Evolutionary conservation across 2,329 filamentous ascomycete species (phyloP).

Genomic region (Ophidiomyces ophidiicola): DNA sequence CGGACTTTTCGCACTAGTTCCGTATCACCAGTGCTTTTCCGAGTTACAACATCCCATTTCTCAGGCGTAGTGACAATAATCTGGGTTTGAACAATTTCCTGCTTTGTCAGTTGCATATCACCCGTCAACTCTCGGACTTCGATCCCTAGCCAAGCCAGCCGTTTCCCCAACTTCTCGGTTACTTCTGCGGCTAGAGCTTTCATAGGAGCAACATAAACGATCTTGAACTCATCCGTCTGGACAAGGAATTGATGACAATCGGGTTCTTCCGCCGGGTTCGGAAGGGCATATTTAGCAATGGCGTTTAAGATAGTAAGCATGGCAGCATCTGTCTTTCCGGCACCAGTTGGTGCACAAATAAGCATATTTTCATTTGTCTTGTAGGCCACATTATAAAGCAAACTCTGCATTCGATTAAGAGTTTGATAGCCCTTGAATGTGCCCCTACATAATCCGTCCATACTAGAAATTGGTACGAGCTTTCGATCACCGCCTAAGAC

Average conservation of each 20-base stretch:
- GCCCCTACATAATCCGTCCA: conserved; percentile 79
- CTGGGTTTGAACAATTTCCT: conserved; percentile 89
- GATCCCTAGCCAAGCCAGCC: conserved; percentile 85
- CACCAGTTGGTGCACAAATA: conserved; percentile 93
- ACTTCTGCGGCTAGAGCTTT: conserved; percentile 95
- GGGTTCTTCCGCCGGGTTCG: conserved; percentile 64
- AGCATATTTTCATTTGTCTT: conserved; percentile 97
- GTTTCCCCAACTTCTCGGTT: conserved; percentile 83
- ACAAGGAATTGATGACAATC: conserved; percentile 68
- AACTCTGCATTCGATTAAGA: conserved; percentile 94
- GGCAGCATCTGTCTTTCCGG: conserved; percentile 95
- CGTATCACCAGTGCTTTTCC: conserved; percentile 93
- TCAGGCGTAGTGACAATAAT: conserved; percentile 98
- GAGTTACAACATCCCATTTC: conserved; percentile 97
- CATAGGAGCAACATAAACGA: conserved; percentile 98
- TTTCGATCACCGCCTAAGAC: conserved; percentile 59
- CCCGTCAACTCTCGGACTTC: conserved; percentile 88
- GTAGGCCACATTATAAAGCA: conserved; percentile 91
- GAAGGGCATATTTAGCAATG: conserved; percentile 70
- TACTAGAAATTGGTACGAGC: conserved; percentile 63
- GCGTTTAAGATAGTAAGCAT: conserved; percentile 93
- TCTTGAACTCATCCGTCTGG: conserved; percentile 83
- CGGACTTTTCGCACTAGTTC: conserved; percentile 96
- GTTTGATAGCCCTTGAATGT: conserved; percentile 91
- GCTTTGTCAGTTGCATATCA: conserved; percentile 96